Percentiles rank a stretch among this genome's conserved stretches.
phyloP scores from a whole-genome alignment of 1,139 yeast species.

The Geotrichum europaeum region DNA sequence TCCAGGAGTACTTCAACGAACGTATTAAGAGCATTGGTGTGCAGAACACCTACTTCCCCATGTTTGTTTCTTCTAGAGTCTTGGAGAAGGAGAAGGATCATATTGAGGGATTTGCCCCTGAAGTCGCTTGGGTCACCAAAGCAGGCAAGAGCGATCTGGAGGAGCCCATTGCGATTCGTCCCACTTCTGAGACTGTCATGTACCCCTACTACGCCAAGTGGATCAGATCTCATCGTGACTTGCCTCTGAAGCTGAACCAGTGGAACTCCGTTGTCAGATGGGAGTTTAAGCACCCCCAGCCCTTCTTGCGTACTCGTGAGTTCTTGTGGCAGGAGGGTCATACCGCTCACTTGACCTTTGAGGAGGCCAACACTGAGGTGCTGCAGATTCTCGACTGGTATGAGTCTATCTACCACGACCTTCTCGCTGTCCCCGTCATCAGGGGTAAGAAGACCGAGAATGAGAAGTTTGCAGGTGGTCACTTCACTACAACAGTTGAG shows the following conservation, averaged over 20 bases:
- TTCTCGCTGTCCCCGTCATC: constrained; percentile 94
- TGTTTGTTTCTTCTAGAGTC: constrained; percentile 91
- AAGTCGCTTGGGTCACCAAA: constrained; percentile 98
- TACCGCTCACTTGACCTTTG: constrained; percentile 84
- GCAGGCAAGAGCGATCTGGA: constrained; percentile 94
- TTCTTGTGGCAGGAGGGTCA: constrained; percentile 99
- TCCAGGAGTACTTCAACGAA: constrained; percentile 79
- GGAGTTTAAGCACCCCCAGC: constrained; percentile 99
- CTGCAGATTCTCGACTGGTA: constrained; percentile 80
- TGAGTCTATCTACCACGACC: constrained; percentile 76
- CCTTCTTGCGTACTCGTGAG: constrained; percentile 97
- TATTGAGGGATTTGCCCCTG: constrained; percentile 98
- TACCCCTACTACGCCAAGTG: constrained; percentile 98
- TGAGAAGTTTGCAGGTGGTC: constrained; percentile 98
- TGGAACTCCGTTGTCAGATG: constrained; percentile 99
- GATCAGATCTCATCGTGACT: constrained; percentile 97
- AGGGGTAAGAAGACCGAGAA: constrained; percentile 94
- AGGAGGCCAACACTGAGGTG: constrained; percentile 80
- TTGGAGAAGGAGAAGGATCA: constrained; percentile 98
- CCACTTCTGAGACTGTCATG: constrained; percentile 99
- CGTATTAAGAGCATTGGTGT: constrained; percentile 85
- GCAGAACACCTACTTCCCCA: constrained; percentile 93
- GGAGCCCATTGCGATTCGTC: constrained; percentile 98
- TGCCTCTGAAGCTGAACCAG: constrained; percentile 93
- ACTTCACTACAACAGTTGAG: constrained; percentile 90